phyloP scores from a whole-genome alignment of 2,329 filamentous ascomycete genomes.

The Aspergillus udagawae region DNA sequence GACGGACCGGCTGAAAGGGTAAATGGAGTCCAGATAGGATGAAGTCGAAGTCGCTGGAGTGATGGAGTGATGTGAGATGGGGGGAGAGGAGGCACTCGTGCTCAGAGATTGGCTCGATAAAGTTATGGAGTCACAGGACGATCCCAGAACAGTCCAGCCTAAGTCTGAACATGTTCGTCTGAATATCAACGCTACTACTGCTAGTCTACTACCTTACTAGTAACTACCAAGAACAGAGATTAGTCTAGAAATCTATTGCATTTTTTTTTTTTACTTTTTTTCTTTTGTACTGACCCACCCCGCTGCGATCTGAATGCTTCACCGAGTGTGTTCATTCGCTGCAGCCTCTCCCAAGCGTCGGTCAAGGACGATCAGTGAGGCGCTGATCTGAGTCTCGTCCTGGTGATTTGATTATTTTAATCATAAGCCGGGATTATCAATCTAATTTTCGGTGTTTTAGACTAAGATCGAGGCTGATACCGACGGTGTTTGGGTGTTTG shows the following conservation, averaged over 20 bases:
- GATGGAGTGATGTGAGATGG: too few species aligned
- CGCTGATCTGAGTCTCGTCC: not conserved
- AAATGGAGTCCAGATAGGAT: not conserved
- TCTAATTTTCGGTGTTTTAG: not conserved
- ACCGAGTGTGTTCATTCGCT: not conserved
- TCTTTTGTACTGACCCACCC: not conserved
- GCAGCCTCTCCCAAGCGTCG: not conserved
- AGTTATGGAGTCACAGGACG: not conserved
- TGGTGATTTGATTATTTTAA: not conserved
- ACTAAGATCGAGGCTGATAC: not conserved
- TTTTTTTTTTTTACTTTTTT: not conserved
- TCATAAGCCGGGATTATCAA: not conserved
- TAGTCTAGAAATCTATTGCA: not conserved
- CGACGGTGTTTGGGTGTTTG: constrained; percentile 5
- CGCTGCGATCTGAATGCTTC: not conserved
- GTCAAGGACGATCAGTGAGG: not conserved
- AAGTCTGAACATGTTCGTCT: not conserved
- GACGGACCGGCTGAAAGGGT: not conserved
- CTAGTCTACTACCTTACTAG: too few species aligned
- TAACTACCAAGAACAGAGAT: not conserved
- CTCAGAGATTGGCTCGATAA: not conserved
- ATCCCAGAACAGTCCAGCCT: not conserved
- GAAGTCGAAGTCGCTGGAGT: not conserved
- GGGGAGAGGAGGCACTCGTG: not conserved
- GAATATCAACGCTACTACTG: not conserved